phyloP scores from a whole-genome alignment of 176 grass and related monocot genomes.

The Zoysia japonica region DNA sequence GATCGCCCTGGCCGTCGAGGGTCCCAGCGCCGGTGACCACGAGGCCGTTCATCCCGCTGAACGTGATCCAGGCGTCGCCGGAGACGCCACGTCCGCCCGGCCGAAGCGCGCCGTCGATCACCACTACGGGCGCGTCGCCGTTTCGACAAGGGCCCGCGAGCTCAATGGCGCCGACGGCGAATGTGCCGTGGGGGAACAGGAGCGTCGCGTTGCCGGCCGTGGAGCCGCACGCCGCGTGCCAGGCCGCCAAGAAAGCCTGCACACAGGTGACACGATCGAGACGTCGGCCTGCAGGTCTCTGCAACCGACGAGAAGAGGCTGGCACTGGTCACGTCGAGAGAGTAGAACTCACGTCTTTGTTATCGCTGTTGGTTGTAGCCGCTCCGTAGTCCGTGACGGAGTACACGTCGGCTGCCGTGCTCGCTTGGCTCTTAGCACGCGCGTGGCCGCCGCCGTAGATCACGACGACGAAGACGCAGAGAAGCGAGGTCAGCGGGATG shows the following conservation, averaged over 20 bases:
- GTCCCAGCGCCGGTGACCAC: constrained; percentile 45
- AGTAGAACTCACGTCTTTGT: constrained; percentile 35
- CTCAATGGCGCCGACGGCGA: constrained; percentile 33
- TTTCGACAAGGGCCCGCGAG: constrained; percentile 41
- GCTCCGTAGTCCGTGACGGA: constrained; percentile 49
- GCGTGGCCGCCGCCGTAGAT: neutral
- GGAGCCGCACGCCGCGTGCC: constrained; percentile 44
- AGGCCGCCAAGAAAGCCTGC: constrained; percentile 50
- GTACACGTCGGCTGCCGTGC: constrained; percentile 9
- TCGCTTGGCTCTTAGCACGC: neutral
- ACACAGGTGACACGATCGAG: neutral
- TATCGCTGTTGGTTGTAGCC: constrained; percentile 31
- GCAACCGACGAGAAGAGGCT: too few species aligned
- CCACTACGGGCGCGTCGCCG: neutral
- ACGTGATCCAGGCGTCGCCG: constrained; percentile 47
- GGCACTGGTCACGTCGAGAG: neutral
- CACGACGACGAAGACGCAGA: neutral
- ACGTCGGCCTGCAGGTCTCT: neutral
- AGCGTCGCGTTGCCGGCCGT: constrained; percentile 18
- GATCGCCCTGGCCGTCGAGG: constrained; percentile 40
- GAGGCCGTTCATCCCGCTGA: constrained; percentile 38
- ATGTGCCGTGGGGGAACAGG: constrained; percentile 47
- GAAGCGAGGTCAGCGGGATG: neutral
- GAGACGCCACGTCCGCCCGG: constrained; percentile 8
- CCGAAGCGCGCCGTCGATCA: constrained; percentile 42